These are phyloP conservation scores for Colletotrichum paranaense DNA, from an alignment of 2,329 filamentous ascomycete species.

Conservation along the genomic window DNA sequence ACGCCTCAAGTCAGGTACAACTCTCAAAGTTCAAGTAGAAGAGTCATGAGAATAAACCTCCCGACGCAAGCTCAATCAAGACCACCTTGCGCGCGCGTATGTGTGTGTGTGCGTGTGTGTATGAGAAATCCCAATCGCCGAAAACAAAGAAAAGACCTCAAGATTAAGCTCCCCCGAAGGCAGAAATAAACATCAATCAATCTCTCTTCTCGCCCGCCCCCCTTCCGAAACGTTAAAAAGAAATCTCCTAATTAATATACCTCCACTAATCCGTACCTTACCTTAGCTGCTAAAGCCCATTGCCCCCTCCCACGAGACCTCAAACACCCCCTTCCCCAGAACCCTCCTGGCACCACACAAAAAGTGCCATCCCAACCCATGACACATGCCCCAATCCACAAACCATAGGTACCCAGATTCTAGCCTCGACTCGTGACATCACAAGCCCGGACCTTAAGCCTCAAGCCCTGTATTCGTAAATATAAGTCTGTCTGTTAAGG, in stretches of 20 bases:
- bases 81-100: neutral
- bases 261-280: too few species aligned
- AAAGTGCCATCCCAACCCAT: neutral
- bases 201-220: neutral
- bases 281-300: too few species aligned
- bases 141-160: too few species aligned
- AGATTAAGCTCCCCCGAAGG: neutral
- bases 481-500: neutral
- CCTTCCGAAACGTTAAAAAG: neutral
- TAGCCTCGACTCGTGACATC: neutral
- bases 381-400: neutral
- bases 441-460: neutral
- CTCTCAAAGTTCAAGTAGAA: neutral
- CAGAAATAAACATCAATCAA: neutral
- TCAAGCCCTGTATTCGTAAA: neutral
- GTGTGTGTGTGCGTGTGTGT: too few species aligned
- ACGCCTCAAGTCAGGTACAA: neutral
- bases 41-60: neutral
- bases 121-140: too few species aligned
- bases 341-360: neutral
- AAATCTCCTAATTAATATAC: neutral
- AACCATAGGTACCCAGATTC: too few species aligned
- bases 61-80: neutral
- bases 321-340: too few species aligned
- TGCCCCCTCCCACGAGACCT: too few species aligned